Conservation (phyloP, 2,329 filamentous ascomycete species). For the Nemania serpens region DNA sequence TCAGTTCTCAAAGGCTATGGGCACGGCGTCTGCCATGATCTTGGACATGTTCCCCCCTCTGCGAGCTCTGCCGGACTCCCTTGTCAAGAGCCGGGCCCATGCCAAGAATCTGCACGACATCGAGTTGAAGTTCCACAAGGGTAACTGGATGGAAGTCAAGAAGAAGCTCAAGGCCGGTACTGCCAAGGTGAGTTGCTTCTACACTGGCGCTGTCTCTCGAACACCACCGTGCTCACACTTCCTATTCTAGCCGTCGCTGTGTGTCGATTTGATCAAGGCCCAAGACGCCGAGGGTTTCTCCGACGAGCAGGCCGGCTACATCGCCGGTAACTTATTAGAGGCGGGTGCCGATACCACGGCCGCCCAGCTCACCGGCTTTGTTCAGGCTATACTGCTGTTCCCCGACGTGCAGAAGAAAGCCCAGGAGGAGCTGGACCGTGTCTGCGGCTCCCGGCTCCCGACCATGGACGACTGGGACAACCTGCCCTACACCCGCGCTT, state of each 20-base stretch:
- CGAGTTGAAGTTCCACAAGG: slow-evolving; percentile 28
- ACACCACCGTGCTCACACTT: slow-evolving; percentile 1
- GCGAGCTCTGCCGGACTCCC: slow-evolving; percentile 25
- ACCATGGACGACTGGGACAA: slow-evolving; percentile 47
- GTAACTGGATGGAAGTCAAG: slow-evolving; percentile 34
- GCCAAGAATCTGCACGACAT: slow-evolving; percentile 30
- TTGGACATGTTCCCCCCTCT: slow-evolving; percentile 31
- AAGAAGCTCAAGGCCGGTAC: slow-evolving; percentile 32
- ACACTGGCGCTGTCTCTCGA: too few species aligned
- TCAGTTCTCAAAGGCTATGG: slow-evolving; percentile 33
- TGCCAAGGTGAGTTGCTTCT: slow-evolving; percentile 26
- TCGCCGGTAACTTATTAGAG: slow-evolving; percentile 37
- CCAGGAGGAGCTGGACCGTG: slow-evolving; percentile 45
- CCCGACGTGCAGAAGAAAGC: slow-evolving; percentile 42
- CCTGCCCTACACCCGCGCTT: slow-evolving; percentile 53
- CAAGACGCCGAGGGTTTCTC: slow-evolving; percentile 42
- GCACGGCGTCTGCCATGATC: slow-evolving; percentile 29
- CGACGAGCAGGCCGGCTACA: slow-evolving; percentile 44
- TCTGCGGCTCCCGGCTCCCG: slow-evolving; percentile 51
- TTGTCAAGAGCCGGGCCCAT: slow-evolving; percentile 22
- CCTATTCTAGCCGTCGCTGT: slow-evolving; percentile 35
- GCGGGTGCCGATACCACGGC: slow-evolving; percentile 50
- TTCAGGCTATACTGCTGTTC: slow-evolving; percentile 49
- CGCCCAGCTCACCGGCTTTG: slow-evolving; percentile 47
- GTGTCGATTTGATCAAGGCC: slow-evolving; percentile 34